These are phyloP conservation scores for Ceratocystiopsis minuta DNA, from an alignment of 2,329 filamentous ascomycete species.

Conservation along the genomic window DNA sequence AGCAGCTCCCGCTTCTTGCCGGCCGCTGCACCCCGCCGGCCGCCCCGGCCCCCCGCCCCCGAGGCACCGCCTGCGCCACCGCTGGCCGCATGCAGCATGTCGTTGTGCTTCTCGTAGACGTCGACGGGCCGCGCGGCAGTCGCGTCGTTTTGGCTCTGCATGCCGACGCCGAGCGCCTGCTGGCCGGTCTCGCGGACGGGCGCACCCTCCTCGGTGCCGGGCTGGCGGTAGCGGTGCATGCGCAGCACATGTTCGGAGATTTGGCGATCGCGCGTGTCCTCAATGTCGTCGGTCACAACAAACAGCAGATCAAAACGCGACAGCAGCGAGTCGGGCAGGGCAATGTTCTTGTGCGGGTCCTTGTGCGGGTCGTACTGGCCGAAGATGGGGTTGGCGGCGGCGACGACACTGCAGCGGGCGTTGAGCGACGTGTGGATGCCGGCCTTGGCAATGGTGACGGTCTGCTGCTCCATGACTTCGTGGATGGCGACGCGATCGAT, in stretches of 20 bases:
- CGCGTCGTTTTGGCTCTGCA: conserved; percentile 55
- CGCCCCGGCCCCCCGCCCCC: conserved; percentile 56
- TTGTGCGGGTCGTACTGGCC: conserved; percentile 98
- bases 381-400: conserved; percentile 92
- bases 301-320: conserved; percentile 98
- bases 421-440: conserved; percentile 97
- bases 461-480: conserved; percentile 99
- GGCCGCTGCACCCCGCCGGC: conserved; percentile 20
- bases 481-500: conserved; percentile 95
- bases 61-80: conserved; percentile 26
- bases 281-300: conserved; percentile 94
- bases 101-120: conserved; percentile 90
- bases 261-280: conserved; percentile 76
- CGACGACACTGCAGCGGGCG: conserved; percentile 88
- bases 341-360: conserved; percentile 96
- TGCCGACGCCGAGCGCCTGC: conserved; percentile 73
- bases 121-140: conserved; percentile 49
- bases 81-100: conserved; percentile 80
- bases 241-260: conserved; percentile 92
- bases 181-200: conserved; percentile 76
- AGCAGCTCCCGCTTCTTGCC: conserved; percentile 71
- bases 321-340: conserved; percentile 82
- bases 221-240: conserved; percentile 90
- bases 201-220: conserved; percentile 83
- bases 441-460: conserved; percentile 95